Evolutionary conservation across 2,329 filamentous ascomycete species (phyloP), one percentile per base, ranked within the genome.

Genomic region (Fusarium xylarioides): DNA sequence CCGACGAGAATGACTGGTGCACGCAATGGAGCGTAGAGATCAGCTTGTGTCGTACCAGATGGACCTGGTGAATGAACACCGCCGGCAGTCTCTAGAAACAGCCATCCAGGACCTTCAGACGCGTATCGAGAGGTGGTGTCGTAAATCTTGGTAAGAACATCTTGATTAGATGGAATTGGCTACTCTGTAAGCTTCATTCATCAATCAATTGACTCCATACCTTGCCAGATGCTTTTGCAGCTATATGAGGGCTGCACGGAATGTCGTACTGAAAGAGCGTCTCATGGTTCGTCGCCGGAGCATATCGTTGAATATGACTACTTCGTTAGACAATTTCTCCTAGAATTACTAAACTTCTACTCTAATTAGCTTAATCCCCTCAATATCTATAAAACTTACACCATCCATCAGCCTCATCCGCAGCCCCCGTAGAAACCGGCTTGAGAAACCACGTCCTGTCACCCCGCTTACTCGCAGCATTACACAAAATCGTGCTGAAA

Each of bases 1-100:
- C 92, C 93, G 1, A 97, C 86, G 0, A 97, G 87, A 19, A 96
- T 82, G 2, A 92, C 88, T 0, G 94, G 93, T 2, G 93, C 82
- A n/a, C 93, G 87, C 3, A 97, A 82, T 1, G 93, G 90, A 26
- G 91, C 85, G 78, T 95, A 96, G 3, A 95, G 82, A 77, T 97
- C 93, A 5, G 91, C 93, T 78, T 97, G 94, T 0, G 92, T 90
- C 4, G 87, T 92, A 15, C 93, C 93, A 40, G 92, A 93, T 2
- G 93, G 94, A 0, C 89, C 89, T 0, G 94, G 94, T 0, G 93
- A 95, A 69, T 95, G 90, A 0, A 95, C 92, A 2, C 94, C 94
- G 2, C 93, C 94, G 3, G 94, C 93, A 4, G 94, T 96, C 80
- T 97, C 94, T 50, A 96, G 85, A 52, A 97, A 86, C 2, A 93